Evolutionary conservation across 805 yeast species (phyloP).

Genomic region (Candida dajiaensis): DNA sequence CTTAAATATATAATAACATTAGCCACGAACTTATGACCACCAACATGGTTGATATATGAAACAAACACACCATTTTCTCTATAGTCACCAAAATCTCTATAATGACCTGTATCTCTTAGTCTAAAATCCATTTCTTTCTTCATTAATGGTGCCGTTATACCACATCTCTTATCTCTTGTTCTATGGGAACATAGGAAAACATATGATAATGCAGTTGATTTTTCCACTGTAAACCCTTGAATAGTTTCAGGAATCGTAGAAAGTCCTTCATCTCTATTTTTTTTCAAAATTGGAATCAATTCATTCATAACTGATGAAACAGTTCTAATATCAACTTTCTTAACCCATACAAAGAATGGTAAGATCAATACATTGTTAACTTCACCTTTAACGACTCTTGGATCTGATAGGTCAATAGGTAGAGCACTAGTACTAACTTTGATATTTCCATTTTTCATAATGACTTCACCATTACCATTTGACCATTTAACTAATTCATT

Average conservation of each 20-base stretch:
- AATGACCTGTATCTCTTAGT: conserved; percentile 63
- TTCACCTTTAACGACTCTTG: conserved; percentile 35
- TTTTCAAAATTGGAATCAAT: conserved; percentile 37
- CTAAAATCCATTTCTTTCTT: conserved; percentile 70
- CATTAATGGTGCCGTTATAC: conserved; percentile 88
- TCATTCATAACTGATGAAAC: conserved; percentile 39
- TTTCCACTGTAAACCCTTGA: conserved; percentile 27
- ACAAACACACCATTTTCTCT: conserved; percentile 73
- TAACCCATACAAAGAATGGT: conserved; percentile 72
- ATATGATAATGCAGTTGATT: conserved; percentile 37
- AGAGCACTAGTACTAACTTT: conserved; percentile 53
- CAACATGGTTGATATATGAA: conserved; percentile 76
- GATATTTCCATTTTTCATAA: conserved; percentile 27
- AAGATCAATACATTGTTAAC: conserved; percentile 59
- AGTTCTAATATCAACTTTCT: conserved; percentile 38
- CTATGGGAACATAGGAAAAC: conserved; percentile 83
- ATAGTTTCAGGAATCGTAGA: conserved; percentile 13
- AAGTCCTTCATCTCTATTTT: conserved; percentile 16
- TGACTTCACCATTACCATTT: conserved; percentile 19
- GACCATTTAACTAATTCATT: conserved; percentile 37
- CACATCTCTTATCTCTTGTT: conserved; percentile 91
- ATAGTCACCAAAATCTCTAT: conserved; percentile 71
- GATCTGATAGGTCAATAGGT: conserved; percentile 39
- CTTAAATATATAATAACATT: conserved; percentile 73
- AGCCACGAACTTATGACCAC: conserved; percentile 95